These are phyloP conservation scores for Aspergillus quadricinctus DNA, from an alignment of 2,329 filamentous ascomycete genomes.

Conservation along the genomic window DNA sequence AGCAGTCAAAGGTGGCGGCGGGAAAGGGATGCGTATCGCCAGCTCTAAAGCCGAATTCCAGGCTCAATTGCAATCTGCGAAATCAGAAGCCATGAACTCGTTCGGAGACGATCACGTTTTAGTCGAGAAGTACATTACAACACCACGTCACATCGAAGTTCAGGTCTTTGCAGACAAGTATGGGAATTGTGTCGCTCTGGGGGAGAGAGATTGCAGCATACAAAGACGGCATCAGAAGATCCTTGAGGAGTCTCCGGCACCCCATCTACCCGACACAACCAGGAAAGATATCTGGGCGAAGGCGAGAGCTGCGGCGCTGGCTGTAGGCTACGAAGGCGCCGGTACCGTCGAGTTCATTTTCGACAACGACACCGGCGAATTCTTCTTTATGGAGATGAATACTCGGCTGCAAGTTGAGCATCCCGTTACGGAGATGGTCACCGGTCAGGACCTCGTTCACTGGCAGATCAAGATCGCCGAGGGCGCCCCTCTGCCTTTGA, in stretches of 20 bases:
- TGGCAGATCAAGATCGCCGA: conserved; percentile 91
- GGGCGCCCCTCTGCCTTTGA: conserved; percentile 62
- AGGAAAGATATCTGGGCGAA: conserved; percentile 64
- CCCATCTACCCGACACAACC: conserved; percentile 55
- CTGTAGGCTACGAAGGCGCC: conserved; percentile 62
- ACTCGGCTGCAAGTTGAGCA: conserved; percentile 93
- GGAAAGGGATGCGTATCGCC: conserved; percentile 68
- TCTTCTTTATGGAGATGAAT: conserved; percentile 71
- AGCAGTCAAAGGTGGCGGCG: conserved; percentile 61
- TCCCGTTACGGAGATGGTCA: conserved; percentile 81
- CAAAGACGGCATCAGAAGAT: conserved; percentile 64
- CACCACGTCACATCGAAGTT: conserved; percentile 63
- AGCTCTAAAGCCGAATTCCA: conserved; percentile 54
- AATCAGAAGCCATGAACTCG: conserved; percentile 59
- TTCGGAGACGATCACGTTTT: conserved; percentile 65
- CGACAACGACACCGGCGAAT: conserved; percentile 61
- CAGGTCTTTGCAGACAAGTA: conserved; percentile 64
- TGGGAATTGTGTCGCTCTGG: conserved; percentile 60
- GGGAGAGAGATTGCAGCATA: conserved; percentile 63
- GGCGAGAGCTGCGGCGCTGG: conserved; percentile 58
- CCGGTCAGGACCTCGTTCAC: conserved; percentile 74
- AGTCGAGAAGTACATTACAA: conserved; percentile 65
- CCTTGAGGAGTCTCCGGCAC: conserved; percentile 62
- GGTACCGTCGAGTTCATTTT: conserved; percentile 68
- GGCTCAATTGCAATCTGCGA: conserved; percentile 59